Conservation (phyloP, 2,329 filamentous ascomycete genomes). For the Ophiostoma angusticollis region DNA sequence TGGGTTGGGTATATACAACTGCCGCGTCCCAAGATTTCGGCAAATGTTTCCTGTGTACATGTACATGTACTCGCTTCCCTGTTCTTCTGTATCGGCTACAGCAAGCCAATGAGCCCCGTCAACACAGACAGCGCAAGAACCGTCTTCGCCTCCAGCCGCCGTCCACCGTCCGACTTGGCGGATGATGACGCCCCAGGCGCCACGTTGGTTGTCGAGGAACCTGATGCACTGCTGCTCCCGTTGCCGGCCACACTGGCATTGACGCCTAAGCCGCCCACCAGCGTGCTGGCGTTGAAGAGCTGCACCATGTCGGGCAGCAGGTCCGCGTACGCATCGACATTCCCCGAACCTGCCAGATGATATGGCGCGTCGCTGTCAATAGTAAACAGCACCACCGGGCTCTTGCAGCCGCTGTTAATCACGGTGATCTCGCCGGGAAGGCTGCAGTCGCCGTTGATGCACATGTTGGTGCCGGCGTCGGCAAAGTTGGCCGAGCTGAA, state of each 20-base stretch:
- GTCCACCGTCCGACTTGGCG: neutral
- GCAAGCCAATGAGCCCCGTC: no score
- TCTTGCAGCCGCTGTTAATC: slow-evolving; percentile 11
- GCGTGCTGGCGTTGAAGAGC: slow-evolving; percentile 2
- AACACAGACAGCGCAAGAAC: no score
- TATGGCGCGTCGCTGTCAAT: slow-evolving; percentile 13
- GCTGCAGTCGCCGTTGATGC: slow-evolving; percentile 12
- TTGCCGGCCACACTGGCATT: slow-evolving; percentile 8
- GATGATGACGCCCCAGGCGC: neutral
- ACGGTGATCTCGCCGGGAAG: slow-evolving; percentile 10
- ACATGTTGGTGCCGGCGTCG: slow-evolving; percentile 5
- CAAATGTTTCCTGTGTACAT: no score
- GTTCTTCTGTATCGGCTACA: no score
- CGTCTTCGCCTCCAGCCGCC: no score
- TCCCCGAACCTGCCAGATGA: neutral
- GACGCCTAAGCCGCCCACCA: slow-evolving; percentile 10
- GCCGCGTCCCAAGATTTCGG: no score
- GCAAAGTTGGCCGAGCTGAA: slow-evolving; percentile 9
- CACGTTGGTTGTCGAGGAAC: neutral
- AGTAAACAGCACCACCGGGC: slow-evolving; percentile 14
- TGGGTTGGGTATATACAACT: no score
- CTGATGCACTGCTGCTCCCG: neutral
- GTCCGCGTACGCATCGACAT: slow-evolving; percentile 1
- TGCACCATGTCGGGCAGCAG: slow-evolving; percentile 11
- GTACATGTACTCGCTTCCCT: no score